Conservation (phyloP, 2,329 filamentous ascomycete species). For the Fusarium bactridioides region DNA sequence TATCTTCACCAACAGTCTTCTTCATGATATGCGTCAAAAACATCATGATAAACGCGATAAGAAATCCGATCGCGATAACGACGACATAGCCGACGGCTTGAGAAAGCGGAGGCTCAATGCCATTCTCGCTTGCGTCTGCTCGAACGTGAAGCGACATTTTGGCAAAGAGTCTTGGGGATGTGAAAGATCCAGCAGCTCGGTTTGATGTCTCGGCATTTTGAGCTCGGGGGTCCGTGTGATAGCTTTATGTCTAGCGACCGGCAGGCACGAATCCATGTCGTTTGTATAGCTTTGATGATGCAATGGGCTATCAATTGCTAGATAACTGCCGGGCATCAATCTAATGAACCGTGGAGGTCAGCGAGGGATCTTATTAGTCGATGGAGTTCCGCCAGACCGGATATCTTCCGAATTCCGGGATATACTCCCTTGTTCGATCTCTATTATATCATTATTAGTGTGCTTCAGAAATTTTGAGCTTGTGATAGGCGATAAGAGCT, state of each 20-base stretch:
- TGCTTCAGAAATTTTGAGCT: fast-evolving
- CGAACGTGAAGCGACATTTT: background rate
- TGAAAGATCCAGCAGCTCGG: background rate
- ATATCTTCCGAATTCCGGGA: background rate
- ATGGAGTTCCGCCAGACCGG: background rate
- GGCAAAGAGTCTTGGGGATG: background rate
- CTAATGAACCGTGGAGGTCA: background rate
- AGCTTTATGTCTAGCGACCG: background rate
- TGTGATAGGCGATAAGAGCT: background rate
- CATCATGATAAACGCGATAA: constrained; percentile 54
- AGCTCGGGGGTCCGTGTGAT: background rate
- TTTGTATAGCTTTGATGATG: constrained; percentile 4
- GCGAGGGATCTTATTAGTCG: background rate
- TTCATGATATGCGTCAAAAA: constrained; percentile 56
- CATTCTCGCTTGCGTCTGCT: background rate
- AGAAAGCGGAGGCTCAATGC: constrained; percentile 40
- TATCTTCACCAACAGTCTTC: constrained; percentile 59
- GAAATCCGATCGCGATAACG: constrained; percentile 46
- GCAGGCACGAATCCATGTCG: background rate
- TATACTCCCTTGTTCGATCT: no score
- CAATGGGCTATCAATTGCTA: background rate
- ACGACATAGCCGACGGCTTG: constrained; percentile 45
- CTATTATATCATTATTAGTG: no score
- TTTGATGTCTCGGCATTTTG: background rate
- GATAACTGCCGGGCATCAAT: background rate